Evolutionary conservation across 148 eudicot species (phyloP).

Genomic region (Fallopia convolvulus): DNA sequence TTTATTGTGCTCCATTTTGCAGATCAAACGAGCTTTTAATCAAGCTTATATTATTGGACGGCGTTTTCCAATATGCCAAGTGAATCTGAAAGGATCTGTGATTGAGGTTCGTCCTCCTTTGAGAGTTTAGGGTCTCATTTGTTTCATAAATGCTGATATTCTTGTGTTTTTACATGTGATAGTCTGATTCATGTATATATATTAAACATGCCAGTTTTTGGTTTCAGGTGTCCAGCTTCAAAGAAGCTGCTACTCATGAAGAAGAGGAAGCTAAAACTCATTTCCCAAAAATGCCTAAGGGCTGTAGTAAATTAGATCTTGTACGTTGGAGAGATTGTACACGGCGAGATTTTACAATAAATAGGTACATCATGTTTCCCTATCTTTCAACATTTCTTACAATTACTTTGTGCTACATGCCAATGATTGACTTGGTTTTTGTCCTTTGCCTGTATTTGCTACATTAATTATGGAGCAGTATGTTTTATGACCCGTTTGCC

Average conservation of each 20-base stretch:
- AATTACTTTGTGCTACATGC: neutral
- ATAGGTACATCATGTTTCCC: constrained; percentile 42
- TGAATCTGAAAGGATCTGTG: constrained; percentile 43
- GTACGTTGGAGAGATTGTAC: constrained; percentile 58
- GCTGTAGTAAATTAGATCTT: constrained; percentile 46
- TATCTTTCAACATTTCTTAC: neutral
- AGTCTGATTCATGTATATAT: neutral
- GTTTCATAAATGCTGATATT: neutral
- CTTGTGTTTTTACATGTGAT: neutral
- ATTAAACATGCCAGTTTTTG: neutral
- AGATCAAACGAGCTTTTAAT: constrained; percentile 52
- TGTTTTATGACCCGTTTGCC: constrained; percentile 73
- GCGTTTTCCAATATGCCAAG: constrained; percentile 78
- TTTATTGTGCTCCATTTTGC: constrained; percentile 15
- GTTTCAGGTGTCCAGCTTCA: constrained; percentile 83
- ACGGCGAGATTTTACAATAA: constrained; percentile 81
- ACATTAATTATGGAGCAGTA: constrained; percentile 37
- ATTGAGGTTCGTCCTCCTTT: constrained; percentile 59
- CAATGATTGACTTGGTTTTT: constrained; percentile 6
- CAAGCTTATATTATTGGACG: constrained; percentile 64
- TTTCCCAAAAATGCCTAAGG: constrained; percentile 28
- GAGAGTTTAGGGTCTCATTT: constrained; percentile 1
- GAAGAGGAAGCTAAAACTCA: constrained; percentile 22
- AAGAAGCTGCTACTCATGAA: constrained; percentile 34
- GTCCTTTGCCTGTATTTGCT: constrained; percentile 9